phyloP scores from a whole-genome alignment of 345 rosid genomes.

The Boechera stricta region DNA sequence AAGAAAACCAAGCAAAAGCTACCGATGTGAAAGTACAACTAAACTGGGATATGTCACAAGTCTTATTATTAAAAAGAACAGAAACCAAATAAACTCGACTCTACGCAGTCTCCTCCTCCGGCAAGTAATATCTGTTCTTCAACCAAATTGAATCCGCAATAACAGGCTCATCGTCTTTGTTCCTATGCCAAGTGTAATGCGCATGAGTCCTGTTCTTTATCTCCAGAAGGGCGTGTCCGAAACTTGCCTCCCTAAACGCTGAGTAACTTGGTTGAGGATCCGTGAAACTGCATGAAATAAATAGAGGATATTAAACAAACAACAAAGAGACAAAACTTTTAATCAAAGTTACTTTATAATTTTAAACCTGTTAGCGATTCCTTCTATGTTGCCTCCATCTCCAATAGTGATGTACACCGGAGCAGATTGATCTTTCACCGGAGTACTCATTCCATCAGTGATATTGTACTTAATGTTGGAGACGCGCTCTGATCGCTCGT shows the following conservation, averaged over 20 bases:
- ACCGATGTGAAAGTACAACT: neutral
- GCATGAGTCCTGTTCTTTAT: slow-evolving; percentile 64
- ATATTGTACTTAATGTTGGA: slow-evolving; percentile 62
- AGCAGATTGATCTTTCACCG: slow-evolving; percentile 54
- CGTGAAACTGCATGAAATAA: slow-evolving; percentile 38
- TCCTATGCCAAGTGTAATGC: slow-evolving; percentile 60
- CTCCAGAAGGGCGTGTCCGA: slow-evolving; percentile 62
- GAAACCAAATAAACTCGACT: neutral
- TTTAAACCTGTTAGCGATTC: slow-evolving; percentile 57
- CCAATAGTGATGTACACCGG: slow-evolving; percentile 69
- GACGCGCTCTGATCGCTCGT: slow-evolving; percentile 57
- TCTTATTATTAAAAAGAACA: neutral
- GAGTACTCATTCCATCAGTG: slow-evolving; percentile 54
- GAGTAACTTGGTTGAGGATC: slow-evolving; percentile 69
- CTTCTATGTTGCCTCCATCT: slow-evolving; percentile 83
- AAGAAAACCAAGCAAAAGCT: neutral
- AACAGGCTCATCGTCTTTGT: slow-evolving; percentile 52
- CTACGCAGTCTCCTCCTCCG: slow-evolving; percentile 21
- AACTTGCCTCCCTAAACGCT: slow-evolving; percentile 64
- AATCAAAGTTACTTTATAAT: neutral
- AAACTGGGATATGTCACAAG: no score
- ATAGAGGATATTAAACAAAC: neutral
- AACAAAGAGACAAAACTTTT: neutral
- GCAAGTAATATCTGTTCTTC: slow-evolving; percentile 48
- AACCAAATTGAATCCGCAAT: slow-evolving; percentile 49